phyloP scores from a whole-genome alignment of 805 yeast genomes.

The Phaffomyces antillensis region DNA sequence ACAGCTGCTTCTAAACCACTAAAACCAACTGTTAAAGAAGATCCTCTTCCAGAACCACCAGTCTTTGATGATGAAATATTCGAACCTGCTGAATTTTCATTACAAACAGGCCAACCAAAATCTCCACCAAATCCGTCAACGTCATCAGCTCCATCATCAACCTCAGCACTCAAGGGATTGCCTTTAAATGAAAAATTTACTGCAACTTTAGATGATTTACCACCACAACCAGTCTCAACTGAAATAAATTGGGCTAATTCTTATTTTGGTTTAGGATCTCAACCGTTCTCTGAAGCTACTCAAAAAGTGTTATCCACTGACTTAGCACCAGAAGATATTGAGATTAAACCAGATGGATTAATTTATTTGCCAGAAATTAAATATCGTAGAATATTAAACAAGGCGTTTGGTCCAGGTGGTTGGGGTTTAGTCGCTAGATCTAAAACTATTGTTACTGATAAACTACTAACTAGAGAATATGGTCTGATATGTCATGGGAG shows the following conservation, averaged over 20 bases:
- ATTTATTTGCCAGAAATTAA: conserved; percentile 92
- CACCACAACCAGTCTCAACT: conserved; percentile 10
- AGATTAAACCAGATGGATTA: conserved; percentile 93
- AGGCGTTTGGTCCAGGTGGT: conserved; percentile 96
- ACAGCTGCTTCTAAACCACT: not conserved
- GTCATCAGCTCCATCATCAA: not conserved
- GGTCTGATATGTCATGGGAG: conserved; percentile 84
- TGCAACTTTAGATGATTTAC: conserved; percentile 17
- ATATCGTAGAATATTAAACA: conserved; percentile 80
- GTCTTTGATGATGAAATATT: conserved; percentile 2
- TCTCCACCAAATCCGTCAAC: not conserved
- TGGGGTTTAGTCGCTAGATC: conserved; percentile 97
- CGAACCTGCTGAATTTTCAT: conserved; percentile 19
- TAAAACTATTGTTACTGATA: conserved; percentile 68
- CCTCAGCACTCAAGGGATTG: conserved; percentile 11
- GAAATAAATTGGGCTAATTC: conserved; percentile 75
- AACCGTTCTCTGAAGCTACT: conserved; percentile 60
- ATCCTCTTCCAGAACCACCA: not conserved
- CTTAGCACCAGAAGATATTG: conserved; percentile 68
- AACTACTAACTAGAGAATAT: conserved; percentile 80
- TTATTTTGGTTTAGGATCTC: conserved; percentile 76
- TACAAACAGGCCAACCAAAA: conserved; percentile 18
- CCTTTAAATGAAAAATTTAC: conserved; percentile 14
- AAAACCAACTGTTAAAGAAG: not conserved
- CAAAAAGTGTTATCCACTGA: conserved; percentile 56